Conservation (phyloP, 1,284 basidiomycete genomes). For the Agroathelia rolfsii region DNA sequence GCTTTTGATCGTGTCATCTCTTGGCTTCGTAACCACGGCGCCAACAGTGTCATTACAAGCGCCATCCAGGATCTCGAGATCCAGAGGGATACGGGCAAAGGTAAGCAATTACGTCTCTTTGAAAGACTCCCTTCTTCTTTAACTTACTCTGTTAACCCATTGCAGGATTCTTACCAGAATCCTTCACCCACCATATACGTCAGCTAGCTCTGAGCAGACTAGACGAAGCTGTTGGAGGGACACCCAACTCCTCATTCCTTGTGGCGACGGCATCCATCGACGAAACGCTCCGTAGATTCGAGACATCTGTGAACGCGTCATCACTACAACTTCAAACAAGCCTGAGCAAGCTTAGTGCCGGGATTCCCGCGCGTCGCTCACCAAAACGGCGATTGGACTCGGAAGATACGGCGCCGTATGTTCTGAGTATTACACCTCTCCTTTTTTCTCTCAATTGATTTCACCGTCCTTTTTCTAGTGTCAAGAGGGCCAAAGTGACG, state of each 20-base stretch:
- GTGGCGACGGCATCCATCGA: slow-evolving; percentile 25
- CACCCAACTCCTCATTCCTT: slow-evolving; percentile 12
- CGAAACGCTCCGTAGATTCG: slow-evolving; percentile 16
- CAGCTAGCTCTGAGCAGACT: slow-evolving; percentile 28
- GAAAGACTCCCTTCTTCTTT: neutral
- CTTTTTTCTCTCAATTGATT: no score
- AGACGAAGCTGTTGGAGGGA: slow-evolving; percentile 19
- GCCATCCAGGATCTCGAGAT: slow-evolving; percentile 39
- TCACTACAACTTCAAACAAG: no score
- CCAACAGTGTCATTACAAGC: slow-evolving; percentile 18
- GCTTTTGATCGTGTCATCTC: slow-evolving; percentile 29
- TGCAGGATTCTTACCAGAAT: slow-evolving; percentile 43
- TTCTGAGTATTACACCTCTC: no score
- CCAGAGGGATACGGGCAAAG: slow-evolving; percentile 39
- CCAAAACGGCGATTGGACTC: no score
- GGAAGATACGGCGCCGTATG: no score
- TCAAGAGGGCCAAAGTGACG: no score
- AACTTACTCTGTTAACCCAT: slow-evolving; percentile 7
- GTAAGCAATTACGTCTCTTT: slow-evolving; percentile 20
- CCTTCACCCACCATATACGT: slow-evolving; percentile 41
- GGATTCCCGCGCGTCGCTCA: no score
- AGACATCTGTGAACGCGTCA: slow-evolving; percentile 11
- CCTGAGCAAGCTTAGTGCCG: no score
- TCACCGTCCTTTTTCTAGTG: no score
- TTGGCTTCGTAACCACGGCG: slow-evolving; percentile 29